A percentile compares a stretch with the other conserved stretches of the same genome.
Evolutionary conservation across 371 early-diverging fungal species (phyloP).

Genomic region (Synchytrium microbalum): DNA sequence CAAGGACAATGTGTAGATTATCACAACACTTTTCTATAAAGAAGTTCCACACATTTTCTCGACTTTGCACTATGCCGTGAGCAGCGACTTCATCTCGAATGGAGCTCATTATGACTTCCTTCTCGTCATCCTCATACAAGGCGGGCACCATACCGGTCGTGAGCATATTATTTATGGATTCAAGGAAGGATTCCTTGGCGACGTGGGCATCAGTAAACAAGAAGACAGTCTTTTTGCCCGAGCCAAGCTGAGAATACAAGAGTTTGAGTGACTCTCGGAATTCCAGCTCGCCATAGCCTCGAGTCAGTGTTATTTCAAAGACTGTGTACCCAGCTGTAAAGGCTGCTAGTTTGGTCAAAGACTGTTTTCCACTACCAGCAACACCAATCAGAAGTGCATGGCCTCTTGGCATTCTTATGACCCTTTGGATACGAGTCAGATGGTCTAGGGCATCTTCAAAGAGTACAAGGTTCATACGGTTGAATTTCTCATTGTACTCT

Average conservation of each 20-base stretch:
- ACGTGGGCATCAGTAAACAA: conserved; percentile 54
- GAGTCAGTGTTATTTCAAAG: conserved; percentile 45
- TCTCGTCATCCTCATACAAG: conserved; percentile 51
- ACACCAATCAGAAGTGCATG: conserved; percentile 51
- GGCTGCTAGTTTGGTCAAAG: conserved; percentile 43
- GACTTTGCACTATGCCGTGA: conserved; percentile 36
- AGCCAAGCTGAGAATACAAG: conserved; percentile 38
- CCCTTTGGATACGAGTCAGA: conserved; percentile 45
- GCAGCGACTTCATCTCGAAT: conserved; percentile 44
- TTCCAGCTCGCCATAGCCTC: conserved; percentile 49
- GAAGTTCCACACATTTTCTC: conserved; percentile 49
- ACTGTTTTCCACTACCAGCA: conserved; percentile 55
- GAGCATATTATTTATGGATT: conserved; percentile 53
- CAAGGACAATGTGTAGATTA: conserved; percentile 48
- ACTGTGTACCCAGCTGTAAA: conserved; percentile 47
- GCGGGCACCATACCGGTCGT: conserved; percentile 52
- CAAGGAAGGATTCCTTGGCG: conserved; percentile 51
- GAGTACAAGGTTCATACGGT: conserved; percentile 51
- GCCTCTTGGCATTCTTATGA: conserved; percentile 45
- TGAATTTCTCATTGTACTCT: conserved; percentile 48
- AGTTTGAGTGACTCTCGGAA: conserved; percentile 46
- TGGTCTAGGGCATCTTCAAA: conserved; percentile 57
- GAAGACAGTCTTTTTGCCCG: conserved; percentile 45
- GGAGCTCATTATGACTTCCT: conserved; percentile 36
- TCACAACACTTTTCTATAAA: conserved; percentile 47